phyloP scores from a whole-genome alignment of 495 filamentous ascomycete species.

The Lepraria neglecta region DNA sequence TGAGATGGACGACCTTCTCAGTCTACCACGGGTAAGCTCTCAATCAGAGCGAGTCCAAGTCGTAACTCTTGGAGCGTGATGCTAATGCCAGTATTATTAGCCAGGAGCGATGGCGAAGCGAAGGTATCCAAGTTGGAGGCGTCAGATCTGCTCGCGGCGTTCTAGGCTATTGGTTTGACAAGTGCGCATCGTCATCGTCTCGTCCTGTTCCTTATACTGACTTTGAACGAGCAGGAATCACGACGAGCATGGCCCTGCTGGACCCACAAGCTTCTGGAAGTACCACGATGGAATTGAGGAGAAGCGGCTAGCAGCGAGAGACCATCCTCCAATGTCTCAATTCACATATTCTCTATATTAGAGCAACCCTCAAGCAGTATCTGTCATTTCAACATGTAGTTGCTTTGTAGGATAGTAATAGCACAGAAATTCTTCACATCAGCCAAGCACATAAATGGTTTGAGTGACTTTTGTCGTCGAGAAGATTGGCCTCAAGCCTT shows the following conservation, averaged over 20 bases:
- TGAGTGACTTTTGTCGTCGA: too few relatives aligned
- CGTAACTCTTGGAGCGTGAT: neutral
- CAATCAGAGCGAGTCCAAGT: constrained; percentile 12
- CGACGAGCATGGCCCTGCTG: constrained; percentile 53
- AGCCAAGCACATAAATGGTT: too few relatives aligned
- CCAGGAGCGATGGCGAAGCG: constrained; percentile 58
- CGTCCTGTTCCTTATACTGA: neutral
- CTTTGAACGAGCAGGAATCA: constrained; percentile 39
- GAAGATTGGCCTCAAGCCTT: too few relatives aligned
- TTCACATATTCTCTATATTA: constrained; percentile 1
- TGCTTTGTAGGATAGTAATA: neutral
- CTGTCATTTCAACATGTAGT: neutral
- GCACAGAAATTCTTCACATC: neutral
- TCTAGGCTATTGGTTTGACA: constrained; percentile 62
- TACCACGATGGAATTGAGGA: constrained; percentile 38
- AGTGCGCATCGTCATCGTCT: constrained; percentile 34
- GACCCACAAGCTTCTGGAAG: constrained; percentile 66
- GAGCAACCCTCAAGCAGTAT: neutral
- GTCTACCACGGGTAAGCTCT: constrained; percentile 42
- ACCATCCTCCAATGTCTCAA: constrained; percentile 8
- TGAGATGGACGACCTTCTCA: constrained; percentile 60
- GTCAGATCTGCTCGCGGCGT: constrained; percentile 51
- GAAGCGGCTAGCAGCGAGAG: constrained; percentile 10
- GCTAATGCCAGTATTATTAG: constrained; percentile 15
- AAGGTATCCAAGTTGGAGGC: constrained; percentile 61